Base-by-base conservation (phyloP, 306 rosid genomes). In the Arachis hypogaea region DNA sequence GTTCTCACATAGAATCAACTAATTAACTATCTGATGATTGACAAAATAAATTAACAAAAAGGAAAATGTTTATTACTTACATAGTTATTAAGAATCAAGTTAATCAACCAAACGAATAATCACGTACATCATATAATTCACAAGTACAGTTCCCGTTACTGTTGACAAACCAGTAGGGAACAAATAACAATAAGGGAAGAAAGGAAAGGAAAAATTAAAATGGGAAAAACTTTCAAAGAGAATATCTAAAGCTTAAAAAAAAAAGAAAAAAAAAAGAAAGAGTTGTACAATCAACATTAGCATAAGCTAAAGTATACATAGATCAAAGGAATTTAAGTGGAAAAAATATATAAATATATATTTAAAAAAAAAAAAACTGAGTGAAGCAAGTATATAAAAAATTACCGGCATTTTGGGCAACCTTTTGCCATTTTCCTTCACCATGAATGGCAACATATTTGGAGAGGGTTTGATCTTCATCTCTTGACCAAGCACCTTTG, bases 401-500 rank as follows among this genome's bases (percentile, higher is more conserved):
- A 3, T 7, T 16, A 76, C 85, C 85, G 42, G 85, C 73, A 73
- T 77, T 77, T 62, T 46, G 82, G 1, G 85, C 82, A 73, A 82
- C 80, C 68, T 76, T 76, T 5, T 71, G 85, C 85, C 85, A 81
- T 67, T 77, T 79, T 10, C 85, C 80, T 83, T 66, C 75, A 12
- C 85, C 85, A 77, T 81, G 72, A 22, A 51, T 66, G 45, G 52
- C 29, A 54, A 81, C 78, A 81, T 81, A 81, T 52, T 72, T 77
- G 51, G 82, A 72, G 51, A 81, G 85, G 14, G 47, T 66, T 60
- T 81, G 72, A 61, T 81, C 85, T 77, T 81, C 85, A 66, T 81
- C 79, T 3, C 78, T 63, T 43, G 85, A 76, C 85, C 85, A 81
- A 76, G 81, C 78, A 59, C 85, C 81, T 72, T 76, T 81, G 56